phyloP scores from a whole-genome alignment of 176 grass and related monocot species.

The Oropetium thomaeum region DNA sequence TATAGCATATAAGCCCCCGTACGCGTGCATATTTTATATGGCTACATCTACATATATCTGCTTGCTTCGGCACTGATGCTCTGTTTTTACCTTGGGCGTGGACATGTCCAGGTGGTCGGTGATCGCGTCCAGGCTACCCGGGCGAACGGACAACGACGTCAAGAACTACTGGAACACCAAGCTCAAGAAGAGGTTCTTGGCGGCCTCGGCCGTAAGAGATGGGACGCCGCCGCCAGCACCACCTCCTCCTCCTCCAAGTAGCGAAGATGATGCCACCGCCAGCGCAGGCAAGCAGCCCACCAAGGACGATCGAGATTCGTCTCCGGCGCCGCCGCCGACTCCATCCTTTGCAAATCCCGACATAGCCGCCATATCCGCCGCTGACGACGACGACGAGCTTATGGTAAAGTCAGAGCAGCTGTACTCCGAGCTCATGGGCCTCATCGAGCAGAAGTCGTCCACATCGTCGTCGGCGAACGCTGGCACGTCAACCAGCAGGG shows the following conservation, averaged over 20 bases:
- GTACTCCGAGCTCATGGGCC: constrained; percentile 44
- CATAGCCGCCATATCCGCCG: background rate
- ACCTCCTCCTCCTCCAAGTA: background rate
- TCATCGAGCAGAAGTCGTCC: constrained; percentile 26
- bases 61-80: background rate
- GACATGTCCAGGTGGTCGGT: constrained; percentile 66
- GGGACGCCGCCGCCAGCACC: background rate
- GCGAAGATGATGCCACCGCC: background rate
- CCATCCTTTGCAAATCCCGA: background rate
- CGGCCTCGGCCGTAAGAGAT: background rate
- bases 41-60: too few relatives aligned
- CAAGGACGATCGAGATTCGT: background rate
- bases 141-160: constrained; percentile 85
- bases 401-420: constrained; percentile 41
- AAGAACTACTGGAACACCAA: constrained; percentile 98
- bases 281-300: background rate
- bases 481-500: background rate
- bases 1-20: too few relatives aligned
- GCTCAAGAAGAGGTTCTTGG: constrained; percentile 67
- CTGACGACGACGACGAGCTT: constrained; percentile 8
- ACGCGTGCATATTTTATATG: too few relatives aligned
- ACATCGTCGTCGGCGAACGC: background rate
- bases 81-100: background rate
- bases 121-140: constrained; percentile 70
- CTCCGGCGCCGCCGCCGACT: background rate